Base-by-base conservation (phyloP, 345 rosid species). In the Triadica sebifera region DNA sequence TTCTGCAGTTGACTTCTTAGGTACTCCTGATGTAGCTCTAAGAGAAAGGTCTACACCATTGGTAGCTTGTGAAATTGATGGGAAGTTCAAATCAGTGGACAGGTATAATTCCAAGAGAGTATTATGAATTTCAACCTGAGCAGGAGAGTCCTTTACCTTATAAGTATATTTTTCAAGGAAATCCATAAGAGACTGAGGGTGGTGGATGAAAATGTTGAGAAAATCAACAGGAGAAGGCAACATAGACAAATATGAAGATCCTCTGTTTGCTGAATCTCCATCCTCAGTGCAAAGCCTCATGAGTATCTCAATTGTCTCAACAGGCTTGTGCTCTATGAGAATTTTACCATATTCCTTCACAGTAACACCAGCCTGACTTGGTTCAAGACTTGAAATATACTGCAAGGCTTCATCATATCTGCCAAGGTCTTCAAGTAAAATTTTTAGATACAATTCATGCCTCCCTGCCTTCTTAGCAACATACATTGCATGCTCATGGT, bases 221-320 rank as follows among this genome's bases (percentile, higher is more conserved):
- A 95, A 95, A 82, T 95, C 98, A 77, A 95, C 97, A 63, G 99
- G 99, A 72, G 99, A 95, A 5, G 99, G 98, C 85, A 95, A 77
- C 93, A 95, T 88, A 73, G 93, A 88, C 47, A 95, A 82, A 84
- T 89, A 88, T 37, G 97, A 85, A 74, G 93, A 73, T 79, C 89
- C 90, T 75, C 77, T 81, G 78, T 75, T 85, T 46, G 75, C 57
- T 2, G 81, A 69, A 41, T 89, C 93, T 57, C 75, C 86, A 82
- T 89, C 93, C 73, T 93, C 99, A 15, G 92, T 90, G 74, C 99
- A 95, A 65, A 95, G 96, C 82, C 86, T 88, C 88, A 90, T 81
- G 72, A 95, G 97, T 85, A 95, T 91, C 77, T 87, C 88, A 72
- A 95, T 87, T 57, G 99, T 89, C 79, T 95, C 97, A 46, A 52